phyloP scores from a whole-genome alignment of 179 eudicot species.

The Carnegiea gigantea region DNA sequence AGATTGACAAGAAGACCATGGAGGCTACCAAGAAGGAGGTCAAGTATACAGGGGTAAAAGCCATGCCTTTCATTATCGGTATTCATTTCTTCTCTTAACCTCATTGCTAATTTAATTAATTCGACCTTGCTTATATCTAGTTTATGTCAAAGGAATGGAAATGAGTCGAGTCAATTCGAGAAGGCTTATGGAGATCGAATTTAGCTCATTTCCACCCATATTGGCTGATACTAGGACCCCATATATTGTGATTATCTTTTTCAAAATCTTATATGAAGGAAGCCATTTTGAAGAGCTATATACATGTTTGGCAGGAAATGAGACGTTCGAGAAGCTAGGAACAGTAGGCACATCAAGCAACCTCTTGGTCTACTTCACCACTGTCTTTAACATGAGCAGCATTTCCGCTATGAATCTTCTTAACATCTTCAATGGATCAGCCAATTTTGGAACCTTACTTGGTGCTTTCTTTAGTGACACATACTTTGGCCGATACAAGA shows the following conservation, averaged over 20 bases:
- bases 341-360: conserved; percentile 58
- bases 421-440: conserved; percentile 59
- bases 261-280: background rate
- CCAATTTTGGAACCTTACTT: conserved; percentile 58
- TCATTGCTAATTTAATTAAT: no score
- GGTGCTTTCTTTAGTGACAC: conserved; percentile 65
- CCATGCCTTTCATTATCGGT: conserved; percentile 70
- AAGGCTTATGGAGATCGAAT: no score
- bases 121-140: no score
- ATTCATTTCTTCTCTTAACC: background rate
- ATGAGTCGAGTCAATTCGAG: no score
- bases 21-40: conserved; percentile 29
- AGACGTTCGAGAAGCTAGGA: conserved; percentile 74
- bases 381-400: conserved; percentile 59
- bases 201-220: no score
- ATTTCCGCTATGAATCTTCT: conserved; percentile 48
- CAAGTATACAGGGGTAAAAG: conserved; percentile 52
- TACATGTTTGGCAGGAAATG: conserved; percentile 47
- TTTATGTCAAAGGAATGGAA: no score
- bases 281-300: background rate
- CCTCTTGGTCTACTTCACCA: conserved; percentile 59
- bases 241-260: no score
- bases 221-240: no score
- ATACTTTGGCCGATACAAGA: conserved; percentile 66
- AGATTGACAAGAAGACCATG: conserved; percentile 17